Percentiles rank a stretch among this genome's conserved stretches.
These are phyloP conservation scores for Curvularia spicifera DNA, from an alignment of 2,329 filamentous ascomycete genomes.

Conservation along the genomic window DNA sequence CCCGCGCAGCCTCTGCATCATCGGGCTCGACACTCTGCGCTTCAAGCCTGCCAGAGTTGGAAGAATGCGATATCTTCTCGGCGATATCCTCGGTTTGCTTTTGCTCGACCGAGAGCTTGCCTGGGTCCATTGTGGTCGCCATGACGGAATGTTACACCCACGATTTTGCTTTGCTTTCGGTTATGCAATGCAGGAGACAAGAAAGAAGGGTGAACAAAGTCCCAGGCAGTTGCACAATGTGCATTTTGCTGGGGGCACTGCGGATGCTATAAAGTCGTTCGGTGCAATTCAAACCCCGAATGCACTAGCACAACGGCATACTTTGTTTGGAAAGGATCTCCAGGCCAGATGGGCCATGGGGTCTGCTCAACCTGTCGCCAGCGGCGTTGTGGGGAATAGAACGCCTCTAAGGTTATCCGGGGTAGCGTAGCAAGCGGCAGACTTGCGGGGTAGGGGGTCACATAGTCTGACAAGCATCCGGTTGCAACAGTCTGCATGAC, in stretches of 20 bases:
- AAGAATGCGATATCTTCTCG: slow-evolving; percentile 35
- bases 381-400: slow-evolving; percentile 15
- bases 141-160: slow-evolving; percentile 14
- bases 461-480: slow-evolving; percentile 13
- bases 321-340: slow-evolving; percentile 15
- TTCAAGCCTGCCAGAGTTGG: slow-evolving; percentile 31
- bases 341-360: slow-evolving; percentile 3
- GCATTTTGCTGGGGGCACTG: slow-evolving; percentile 8
- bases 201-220: neutral
- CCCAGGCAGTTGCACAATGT: slow-evolving; percentile 3
- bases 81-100: slow-evolving; percentile 33
- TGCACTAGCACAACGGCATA: slow-evolving; percentile 13
- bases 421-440: slow-evolving; percentile 20
- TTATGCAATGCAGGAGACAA: neutral
- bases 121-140: slow-evolving; percentile 26
- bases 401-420: slow-evolving; percentile 18
- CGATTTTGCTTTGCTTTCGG: neutral
- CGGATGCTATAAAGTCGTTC: slow-evolving; percentile 19
- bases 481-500: slow-evolving; percentile 13
- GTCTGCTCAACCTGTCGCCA: slow-evolving; percentile 7
- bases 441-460: slow-evolving; percentile 30
- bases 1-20: slow-evolving; percentile 37
- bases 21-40: slow-evolving; percentile 32
- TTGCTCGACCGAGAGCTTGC: slow-evolving; percentile 13
- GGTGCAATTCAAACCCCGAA: slow-evolving; percentile 22